These are phyloP conservation scores for Sclerotinia nivalis DNA, from an alignment of 2,329 filamentous ascomycete species.

Conservation along the genomic window DNA sequence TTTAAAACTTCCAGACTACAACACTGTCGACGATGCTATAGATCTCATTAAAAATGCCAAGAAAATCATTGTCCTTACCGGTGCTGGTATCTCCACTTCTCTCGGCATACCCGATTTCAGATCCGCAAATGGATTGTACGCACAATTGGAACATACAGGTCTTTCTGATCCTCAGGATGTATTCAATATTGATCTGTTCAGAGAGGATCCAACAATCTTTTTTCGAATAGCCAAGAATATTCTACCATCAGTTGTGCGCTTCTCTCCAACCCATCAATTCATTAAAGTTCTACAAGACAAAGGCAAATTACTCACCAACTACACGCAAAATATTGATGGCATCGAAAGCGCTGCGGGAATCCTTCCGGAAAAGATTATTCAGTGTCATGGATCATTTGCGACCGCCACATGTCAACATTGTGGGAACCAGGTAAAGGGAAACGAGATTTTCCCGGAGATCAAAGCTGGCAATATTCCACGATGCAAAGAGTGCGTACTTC, in stretches of 20 bases:
- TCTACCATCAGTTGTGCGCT: slow-evolving; percentile 74
- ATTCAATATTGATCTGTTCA: slow-evolving; percentile 87
- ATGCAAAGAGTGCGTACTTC: slow-evolving; percentile 69
- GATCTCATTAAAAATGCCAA: slow-evolving; percentile 68
- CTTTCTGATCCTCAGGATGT: slow-evolving; percentile 85
- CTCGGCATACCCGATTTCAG: slow-evolving; percentile 97
- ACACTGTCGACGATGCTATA: slow-evolving; percentile 86
- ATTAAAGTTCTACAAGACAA: slow-evolving; percentile 86
- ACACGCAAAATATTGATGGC: slow-evolving; percentile 98
- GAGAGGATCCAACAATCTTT: slow-evolving; percentile 83
- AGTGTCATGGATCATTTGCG: slow-evolving; percentile 96
- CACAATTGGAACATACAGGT: slow-evolving; percentile 76
- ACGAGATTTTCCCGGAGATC: slow-evolving; percentile 78
- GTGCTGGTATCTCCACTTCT: slow-evolving; percentile 94
- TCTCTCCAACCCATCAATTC: slow-evolving; percentile 91
- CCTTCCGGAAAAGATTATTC: slow-evolving; percentile 75
- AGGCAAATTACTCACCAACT: slow-evolving; percentile 90
- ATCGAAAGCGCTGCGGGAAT: slow-evolving; percentile 88
- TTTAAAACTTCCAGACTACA: slow-evolving; percentile 76
- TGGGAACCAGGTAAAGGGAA: slow-evolving; percentile 69
- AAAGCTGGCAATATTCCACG: slow-evolving; percentile 72
- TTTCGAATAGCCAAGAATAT: slow-evolving; percentile 92
- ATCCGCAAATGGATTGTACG: slow-evolving; percentile 88
- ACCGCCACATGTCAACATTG: slow-evolving; percentile 89
- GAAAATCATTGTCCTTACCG: slow-evolving; percentile 92